Base-by-base conservation (phyloP, 139 green algal genomes). In the Coelastrella sp. region DNA sequence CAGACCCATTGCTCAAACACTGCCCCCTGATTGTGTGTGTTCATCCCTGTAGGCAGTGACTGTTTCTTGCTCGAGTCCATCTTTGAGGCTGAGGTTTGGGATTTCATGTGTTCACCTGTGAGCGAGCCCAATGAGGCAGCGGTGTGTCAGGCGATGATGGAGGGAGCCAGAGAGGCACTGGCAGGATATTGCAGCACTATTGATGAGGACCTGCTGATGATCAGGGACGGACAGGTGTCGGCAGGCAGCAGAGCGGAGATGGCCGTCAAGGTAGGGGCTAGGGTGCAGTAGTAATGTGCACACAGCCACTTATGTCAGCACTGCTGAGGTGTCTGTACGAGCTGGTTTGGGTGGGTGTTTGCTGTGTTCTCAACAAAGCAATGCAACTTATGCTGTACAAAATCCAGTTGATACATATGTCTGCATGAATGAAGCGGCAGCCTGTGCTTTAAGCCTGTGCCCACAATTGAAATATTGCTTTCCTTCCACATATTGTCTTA, bases 21-120 rank as follows among this genome's bases (percentile, higher is more conserved):
- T n/a, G n/a, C n/a, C n/a, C n/a, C n/a, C n/a, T n/a, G n/a, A n/a
- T n/a, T n/a, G n/a, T n/a, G 45, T 57, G 45, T 2, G 45, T 57
- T 2, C 1, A 13, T 57, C 45, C 45, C 15, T 67, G 53, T 90
- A 97, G 93, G 92, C 34, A 15, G 64, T 0, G 96, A 99, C 88
- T 88, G 90, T 2, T 99, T 99, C 80, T 86, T 98, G 41, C 88
- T 99, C n/a, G 96, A 99, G 90, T 72, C 91, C 30, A 87, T 98
- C 17, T 98, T 98, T 85, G 87, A 95, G 1, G 91, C 92, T 59
- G 93, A 97, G 80, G 90, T 88, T 27, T 96, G 94, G 94, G 86
- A 83, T 45, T 91, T 93, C 89, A 90, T 98, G 89, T 80, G 89
- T 53, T 34, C 91, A 40, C 96, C 96, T 11, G 86, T 99, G 9